These are phyloP conservation scores for Papiliotrema fonsecae DNA, from an alignment of 1,284 basidiomycete genomes.

Conservation along the genomic window DNA sequence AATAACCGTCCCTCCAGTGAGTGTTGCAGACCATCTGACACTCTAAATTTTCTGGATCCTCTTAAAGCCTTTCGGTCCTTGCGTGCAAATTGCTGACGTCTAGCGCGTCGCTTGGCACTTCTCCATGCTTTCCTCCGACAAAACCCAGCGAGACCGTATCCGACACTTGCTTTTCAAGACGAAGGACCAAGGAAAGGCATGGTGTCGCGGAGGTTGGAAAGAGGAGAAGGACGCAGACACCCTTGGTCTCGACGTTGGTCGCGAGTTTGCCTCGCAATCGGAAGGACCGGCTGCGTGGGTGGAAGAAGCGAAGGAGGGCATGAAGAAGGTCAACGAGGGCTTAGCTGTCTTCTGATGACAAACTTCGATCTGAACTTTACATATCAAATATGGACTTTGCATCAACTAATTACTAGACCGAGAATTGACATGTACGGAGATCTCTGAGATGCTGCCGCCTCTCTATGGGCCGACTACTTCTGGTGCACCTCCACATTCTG, in stretches of 20 bases:
- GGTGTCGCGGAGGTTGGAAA: slow-evolving; percentile 41
- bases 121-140: slow-evolving; percentile 17
- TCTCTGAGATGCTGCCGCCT: too few relatives aligned
- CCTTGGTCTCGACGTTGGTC: slow-evolving; percentile 31
- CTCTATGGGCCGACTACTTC: too few relatives aligned
- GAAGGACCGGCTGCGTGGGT: slow-evolving; percentile 27
- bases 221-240: slow-evolving; percentile 29
- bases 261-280: slow-evolving; percentile 5
- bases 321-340: slow-evolving; percentile 28
- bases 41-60: too few relatives aligned
- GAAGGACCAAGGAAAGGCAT: slow-evolving; percentile 37
- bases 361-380: too few relatives aligned
- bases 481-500: too few relatives aligned
- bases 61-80: neutral
- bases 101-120: slow-evolving; percentile 33
- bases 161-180: slow-evolving; percentile 21
- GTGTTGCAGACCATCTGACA: slow-evolving; percentile 2
- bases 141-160: slow-evolving; percentile 19
- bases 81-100: neutral
- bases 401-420: too few relatives aligned
- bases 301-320: slow-evolving; percentile 19
- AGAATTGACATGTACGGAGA: too few relatives aligned
- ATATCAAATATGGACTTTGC: too few relatives aligned
- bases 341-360: slow-evolving; percentile 17
- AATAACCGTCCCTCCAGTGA: slow-evolving; percentile 66